Evolutionary conservation across 106 monocot species (phyloP).

Genomic region (Apostasia ramifera): DNA sequence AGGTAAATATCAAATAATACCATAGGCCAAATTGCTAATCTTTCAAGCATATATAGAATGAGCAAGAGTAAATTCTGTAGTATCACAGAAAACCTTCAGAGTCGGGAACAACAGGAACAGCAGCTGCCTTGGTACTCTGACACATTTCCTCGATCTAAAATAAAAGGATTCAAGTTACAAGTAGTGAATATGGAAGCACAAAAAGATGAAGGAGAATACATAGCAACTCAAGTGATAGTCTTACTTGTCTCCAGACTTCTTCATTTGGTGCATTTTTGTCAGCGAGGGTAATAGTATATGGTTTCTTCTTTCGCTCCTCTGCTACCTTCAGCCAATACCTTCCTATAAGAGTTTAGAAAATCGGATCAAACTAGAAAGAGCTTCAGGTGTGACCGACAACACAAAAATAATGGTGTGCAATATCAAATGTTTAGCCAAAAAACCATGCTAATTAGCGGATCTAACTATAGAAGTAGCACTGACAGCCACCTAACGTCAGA

Average conservation of each 20-base stretch:
- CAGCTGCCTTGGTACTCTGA: constrained; percentile 63
- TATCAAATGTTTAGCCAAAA: too few relatives aligned
- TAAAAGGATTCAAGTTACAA: not conserved
- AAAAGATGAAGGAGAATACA: not conserved
- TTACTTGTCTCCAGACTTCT: constrained; percentile 95
- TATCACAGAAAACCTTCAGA: constrained; percentile 61
- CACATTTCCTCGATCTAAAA: constrained; percentile 94
- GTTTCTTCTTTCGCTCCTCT: constrained; percentile 75
- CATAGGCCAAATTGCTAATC: too few relatives aligned
- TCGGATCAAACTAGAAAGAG: not conserved
- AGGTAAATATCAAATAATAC: too few relatives aligned
- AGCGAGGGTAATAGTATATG: constrained; percentile 79
- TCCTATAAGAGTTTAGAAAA: constrained; percentile 38
- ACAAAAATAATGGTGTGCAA: not conserved
- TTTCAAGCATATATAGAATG: too few relatives aligned
- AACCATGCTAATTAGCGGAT: too few relatives aligned
- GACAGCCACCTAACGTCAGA: too few relatives aligned
- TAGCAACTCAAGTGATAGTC: not conserved
- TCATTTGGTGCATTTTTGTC: constrained; percentile 99
- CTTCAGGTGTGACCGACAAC: not conserved
- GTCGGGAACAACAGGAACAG: constrained; percentile 87
- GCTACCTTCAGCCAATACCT: constrained; percentile 93
- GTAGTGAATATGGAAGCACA: not conserved
- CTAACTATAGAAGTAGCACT: too few relatives aligned
- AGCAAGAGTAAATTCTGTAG: too few relatives aligned